Evolutionary conservation across 2,329 filamentous ascomycete genomes (phyloP).

Genomic region (Teratosphaeriaceae sp.): DNA sequence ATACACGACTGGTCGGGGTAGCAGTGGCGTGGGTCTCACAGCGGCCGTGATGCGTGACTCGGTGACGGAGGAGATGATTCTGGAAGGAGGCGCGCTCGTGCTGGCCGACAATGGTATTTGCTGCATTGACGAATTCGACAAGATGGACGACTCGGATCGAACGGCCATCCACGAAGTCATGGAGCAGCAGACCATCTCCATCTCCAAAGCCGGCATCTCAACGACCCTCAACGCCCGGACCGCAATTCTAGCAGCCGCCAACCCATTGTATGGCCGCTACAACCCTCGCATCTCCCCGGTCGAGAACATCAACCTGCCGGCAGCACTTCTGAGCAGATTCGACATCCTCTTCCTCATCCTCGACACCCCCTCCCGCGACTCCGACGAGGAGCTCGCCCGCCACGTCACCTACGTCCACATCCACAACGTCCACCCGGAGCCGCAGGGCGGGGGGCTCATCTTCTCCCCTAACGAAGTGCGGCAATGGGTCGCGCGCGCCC

Average conservation of each 20-base stretch:
- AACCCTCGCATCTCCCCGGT: slow-evolving; percentile 96
- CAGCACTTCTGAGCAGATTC: slow-evolving; percentile 91
- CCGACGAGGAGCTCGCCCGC: slow-evolving; percentile 86
- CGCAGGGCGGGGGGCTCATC: slow-evolving; percentile 57
- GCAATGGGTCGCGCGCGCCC: slow-evolving; percentile 89
- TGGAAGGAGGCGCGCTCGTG: slow-evolving; percentile 73
- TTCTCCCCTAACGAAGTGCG: slow-evolving; percentile 92
- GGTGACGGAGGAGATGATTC: slow-evolving; percentile 77
- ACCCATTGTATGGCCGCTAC: slow-evolving; percentile 95
- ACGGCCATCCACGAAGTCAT: slow-evolving; percentile 84
- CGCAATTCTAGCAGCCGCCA: slow-evolving; percentile 77
- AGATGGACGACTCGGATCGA: slow-evolving; percentile 79
- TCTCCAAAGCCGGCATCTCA: slow-evolving; percentile 89
- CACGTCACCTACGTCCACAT: slow-evolving; percentile 98
- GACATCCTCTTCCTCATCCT: slow-evolving; percentile 95
- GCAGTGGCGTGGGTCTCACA: slow-evolving; percentile 74
- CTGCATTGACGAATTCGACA: slow-evolving; percentile 83
- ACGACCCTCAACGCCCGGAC: slow-evolving; percentile 95
- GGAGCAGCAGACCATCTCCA: slow-evolving; percentile 82
- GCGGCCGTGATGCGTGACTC: slow-evolving; percentile 79
- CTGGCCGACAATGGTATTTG: slow-evolving; percentile 78
- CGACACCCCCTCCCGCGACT: slow-evolving; percentile 83
- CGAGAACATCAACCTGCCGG: slow-evolving; percentile 99
- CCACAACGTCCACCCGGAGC: slow-evolving; percentile 86
- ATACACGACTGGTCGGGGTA: slow-evolving; percentile 74